phyloP scores from a whole-genome alignment of 2,329 filamentous ascomycete genomes.

The Alternaria brassicicola region DNA sequence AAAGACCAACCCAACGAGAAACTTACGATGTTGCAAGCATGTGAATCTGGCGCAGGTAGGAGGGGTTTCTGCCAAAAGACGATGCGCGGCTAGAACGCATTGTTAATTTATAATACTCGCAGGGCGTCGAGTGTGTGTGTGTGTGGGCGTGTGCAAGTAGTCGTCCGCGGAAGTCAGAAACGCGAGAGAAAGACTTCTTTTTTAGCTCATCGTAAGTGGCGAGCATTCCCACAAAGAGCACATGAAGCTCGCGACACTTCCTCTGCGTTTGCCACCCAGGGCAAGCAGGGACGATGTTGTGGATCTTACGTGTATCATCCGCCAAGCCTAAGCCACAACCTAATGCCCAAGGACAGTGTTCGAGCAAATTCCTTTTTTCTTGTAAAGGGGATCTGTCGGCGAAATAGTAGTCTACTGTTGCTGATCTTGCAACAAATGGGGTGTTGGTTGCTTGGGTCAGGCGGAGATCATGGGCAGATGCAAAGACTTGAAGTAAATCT shows the following conservation, averaged over 20 bases:
- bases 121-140: background rate
- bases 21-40: constrained; percentile 11
- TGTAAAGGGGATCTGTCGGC: background rate
- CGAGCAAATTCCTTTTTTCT: background rate
- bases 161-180: constrained; percentile 7
- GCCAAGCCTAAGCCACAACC: background rate
- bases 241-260: constrained; percentile 4
- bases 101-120: constrained; percentile 13
- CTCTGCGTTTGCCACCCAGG: constrained; percentile 1
- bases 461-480: background rate
- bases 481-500: background rate
- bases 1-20: background rate
- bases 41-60: constrained; percentile 10
- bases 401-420: background rate
- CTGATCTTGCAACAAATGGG: background rate
- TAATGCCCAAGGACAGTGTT: background rate
- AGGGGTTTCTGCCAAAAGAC: constrained; percentile 8
- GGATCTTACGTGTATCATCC: background rate
- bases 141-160: background rate
- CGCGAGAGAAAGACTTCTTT: background rate
- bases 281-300: background rate
- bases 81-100: constrained; percentile 18
- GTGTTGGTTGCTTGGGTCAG: background rate
- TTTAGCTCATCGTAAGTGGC: background rate
- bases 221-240: background rate